Base-by-base conservation (phyloP, 495 filamentous ascomycete genomes). In the Penicilliopsis zonata region DNA sequence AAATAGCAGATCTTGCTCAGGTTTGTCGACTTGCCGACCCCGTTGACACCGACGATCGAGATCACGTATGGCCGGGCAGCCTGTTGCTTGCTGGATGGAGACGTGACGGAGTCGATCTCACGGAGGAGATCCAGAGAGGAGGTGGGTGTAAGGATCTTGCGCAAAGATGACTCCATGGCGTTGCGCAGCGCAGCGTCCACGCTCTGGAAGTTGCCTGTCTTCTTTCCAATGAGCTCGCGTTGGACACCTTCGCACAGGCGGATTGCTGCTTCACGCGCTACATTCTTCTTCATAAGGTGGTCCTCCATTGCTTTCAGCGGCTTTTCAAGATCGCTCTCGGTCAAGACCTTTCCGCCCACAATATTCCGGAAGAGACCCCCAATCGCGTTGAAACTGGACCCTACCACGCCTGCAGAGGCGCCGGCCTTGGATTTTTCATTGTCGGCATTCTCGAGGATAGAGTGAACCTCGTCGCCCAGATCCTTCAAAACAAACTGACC, bases 1-100 rank as follows among this genome's bases (percentile, higher is more conserved):
- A 96, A 95, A 61, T 87, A 96, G 52, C 83, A 88, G 38, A 98
- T 90, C 58, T 98, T 98, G 50, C 82, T 84, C 12, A 98, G 61
- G 41, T 94, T 96, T 13, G 90, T 98, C 5, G 85, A 94, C 58
- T 98, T 98, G 49, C 90, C 90, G 29, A 98, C 90, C 15, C 90
- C 90, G 47, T 98, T 98, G 44, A 98, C 90, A 33, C 90, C 90
- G 19, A 98, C 92, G 34, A 98, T 93, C 18, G 84, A 92, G 44
- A 98, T 92, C 37, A 95, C 88, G 43, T 96, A 98, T 21, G 90
- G 90, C 9, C 86, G 74, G 16, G 65, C 63, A 28, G 72, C 62
- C 5, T 75, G 59, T 24, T 49, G 45, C 28, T 62, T 57, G 28
- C 34, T 53, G 9, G 62, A 55, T 5, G 81, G 79, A 16, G 72